phyloP scores from a whole-genome alignment of 192 early-diverging fungal species.

The Gamsiella multidivaricata region DNA sequence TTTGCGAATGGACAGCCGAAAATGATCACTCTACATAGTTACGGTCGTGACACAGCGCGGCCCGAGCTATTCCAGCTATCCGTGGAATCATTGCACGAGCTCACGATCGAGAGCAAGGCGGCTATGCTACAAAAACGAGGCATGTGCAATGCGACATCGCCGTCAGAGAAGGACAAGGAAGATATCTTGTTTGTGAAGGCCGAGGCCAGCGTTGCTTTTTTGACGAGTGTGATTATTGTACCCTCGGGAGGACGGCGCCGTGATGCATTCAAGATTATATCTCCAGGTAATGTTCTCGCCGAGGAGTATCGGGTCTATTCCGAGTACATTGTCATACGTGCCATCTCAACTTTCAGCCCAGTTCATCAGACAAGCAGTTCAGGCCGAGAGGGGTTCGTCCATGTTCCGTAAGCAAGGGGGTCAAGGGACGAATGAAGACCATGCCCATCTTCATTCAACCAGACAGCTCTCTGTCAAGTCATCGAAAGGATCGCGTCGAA shows the following conservation, averaged over 20 bases:
- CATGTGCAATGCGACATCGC: conserved; percentile 2
- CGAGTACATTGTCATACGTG: conserved; percentile 19
- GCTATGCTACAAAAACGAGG: conserved; percentile 23
- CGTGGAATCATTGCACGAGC: conserved; percentile 51
- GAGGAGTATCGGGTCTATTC: conserved; percentile 40
- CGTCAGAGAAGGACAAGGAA: neutral
- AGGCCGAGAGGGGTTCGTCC: neutral
- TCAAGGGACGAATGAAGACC: conserved; percentile 28
- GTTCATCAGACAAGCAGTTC: neutral
- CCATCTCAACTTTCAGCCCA: neutral
- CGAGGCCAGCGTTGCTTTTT: conserved; percentile 47
- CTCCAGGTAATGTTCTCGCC: conserved; percentile 21
- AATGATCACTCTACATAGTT: conserved; percentile 55
- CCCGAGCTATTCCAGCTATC: conserved; percentile 53
- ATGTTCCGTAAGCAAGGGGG: conserved; percentile 50
- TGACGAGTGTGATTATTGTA: conserved; percentile 14
- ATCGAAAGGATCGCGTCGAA: conserved; percentile 22
- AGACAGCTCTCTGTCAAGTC: conserved; percentile 15
- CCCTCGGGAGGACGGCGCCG: conserved; percentile 20
- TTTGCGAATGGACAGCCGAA: neutral
- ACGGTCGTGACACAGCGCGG: conserved; percentile 16
- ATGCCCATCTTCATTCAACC: conserved; percentile 35
- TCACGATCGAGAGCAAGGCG: conserved; percentile 18
- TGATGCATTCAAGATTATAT: conserved; percentile 44
- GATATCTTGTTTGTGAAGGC: conserved; percentile 3